Percentiles rank a stretch among this genome's conserved stretches.
These are phyloP conservation scores for Chamaenerion angustifolium DNA, from an alignment of 345 rosid species.

Conservation along the genomic window DNA sequence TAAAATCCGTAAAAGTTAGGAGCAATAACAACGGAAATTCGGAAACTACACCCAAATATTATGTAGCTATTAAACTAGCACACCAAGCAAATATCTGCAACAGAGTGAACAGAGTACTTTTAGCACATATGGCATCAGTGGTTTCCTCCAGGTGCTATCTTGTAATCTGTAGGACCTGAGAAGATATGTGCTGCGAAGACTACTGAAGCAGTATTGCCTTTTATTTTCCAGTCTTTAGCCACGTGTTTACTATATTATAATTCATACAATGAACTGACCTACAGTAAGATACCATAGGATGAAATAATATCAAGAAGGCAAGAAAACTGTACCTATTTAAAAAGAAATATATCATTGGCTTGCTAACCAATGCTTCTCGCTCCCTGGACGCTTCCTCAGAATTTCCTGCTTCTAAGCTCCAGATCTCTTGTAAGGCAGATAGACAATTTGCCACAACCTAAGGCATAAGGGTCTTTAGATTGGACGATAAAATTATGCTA, in stretches of 20 bases:
- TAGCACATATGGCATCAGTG: too few species aligned
- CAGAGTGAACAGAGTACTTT: too few species aligned
- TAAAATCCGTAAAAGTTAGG: neutral
- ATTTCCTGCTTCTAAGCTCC: constrained; percentile 70
- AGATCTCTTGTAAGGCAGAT: constrained; percentile 86
- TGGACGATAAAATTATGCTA: neutral
- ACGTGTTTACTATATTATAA: neutral
- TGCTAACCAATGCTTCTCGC: constrained; percentile 72
- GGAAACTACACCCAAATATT: too few species aligned
- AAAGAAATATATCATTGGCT: constrained; percentile 57
- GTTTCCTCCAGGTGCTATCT: too few species aligned
- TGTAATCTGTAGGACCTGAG: too few species aligned
- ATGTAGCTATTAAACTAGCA: too few species aligned
- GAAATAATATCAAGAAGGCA: neutral
- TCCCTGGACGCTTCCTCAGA: constrained; percentile 85
- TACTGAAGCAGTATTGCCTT: neutral
- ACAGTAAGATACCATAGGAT: neutral
- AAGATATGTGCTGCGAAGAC: neutral
- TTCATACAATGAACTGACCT: too few species aligned
- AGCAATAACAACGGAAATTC: too few species aligned
- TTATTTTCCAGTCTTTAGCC: neutral
- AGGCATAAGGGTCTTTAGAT: neutral
- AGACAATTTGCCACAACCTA: constrained; percentile 93
- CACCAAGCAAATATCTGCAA: too few species aligned
- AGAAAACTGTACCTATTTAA: constrained; percentile 47